phyloP scores from a whole-genome alignment of 2,329 filamentous ascomycete genomes.

The Amauroascus verrucosus region DNA sequence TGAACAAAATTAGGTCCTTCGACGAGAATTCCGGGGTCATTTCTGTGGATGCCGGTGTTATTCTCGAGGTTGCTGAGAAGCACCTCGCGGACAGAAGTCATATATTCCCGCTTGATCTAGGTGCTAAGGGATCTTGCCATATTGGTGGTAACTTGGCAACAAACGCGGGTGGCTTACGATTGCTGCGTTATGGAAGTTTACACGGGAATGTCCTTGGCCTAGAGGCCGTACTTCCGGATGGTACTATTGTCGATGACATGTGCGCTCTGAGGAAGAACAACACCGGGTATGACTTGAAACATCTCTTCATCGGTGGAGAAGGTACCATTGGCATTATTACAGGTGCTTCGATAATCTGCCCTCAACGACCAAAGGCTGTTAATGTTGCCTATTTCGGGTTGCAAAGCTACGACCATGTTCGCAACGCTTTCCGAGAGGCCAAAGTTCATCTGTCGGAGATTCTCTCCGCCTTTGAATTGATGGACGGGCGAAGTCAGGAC shows the following conservation, averaged over 20 bases:
- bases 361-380: conserved; percentile 73
- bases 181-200: conserved; percentile 85
- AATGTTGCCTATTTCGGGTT: conserved; percentile 94
- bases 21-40: conserved; percentile 86
- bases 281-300: conserved; percentile 94
- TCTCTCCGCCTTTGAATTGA: conserved; percentile 92
- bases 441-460: conserved; percentile 90
- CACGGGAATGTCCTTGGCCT: conserved; percentile 88
- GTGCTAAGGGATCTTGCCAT: conserved; percentile 93
- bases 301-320: conserved; percentile 90
- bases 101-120: conserved; percentile 94
- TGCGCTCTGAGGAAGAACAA: conserved; percentile 92
- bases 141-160: conserved; percentile 93
- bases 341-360: conserved; percentile 77
- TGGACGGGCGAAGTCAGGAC: conserved; percentile 76
- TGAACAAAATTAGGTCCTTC: conserved; percentile 86
- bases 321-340: conserved; percentile 94
- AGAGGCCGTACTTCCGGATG: conserved; percentile 87
- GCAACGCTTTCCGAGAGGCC: conserved; percentile 74
- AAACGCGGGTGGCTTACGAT: conserved; percentile 81
- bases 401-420: conserved; percentile 80
- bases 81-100: conserved; percentile 73
- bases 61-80: conserved; percentile 79
- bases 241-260: conserved; percentile 82
- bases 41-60: conserved; percentile 80